Percentiles rank a stretch among this genome's conserved stretches.
Evolutionary conservation across 179 eudicot genomes (phyloP).

Genomic region (Drosera spatulata): DNA sequence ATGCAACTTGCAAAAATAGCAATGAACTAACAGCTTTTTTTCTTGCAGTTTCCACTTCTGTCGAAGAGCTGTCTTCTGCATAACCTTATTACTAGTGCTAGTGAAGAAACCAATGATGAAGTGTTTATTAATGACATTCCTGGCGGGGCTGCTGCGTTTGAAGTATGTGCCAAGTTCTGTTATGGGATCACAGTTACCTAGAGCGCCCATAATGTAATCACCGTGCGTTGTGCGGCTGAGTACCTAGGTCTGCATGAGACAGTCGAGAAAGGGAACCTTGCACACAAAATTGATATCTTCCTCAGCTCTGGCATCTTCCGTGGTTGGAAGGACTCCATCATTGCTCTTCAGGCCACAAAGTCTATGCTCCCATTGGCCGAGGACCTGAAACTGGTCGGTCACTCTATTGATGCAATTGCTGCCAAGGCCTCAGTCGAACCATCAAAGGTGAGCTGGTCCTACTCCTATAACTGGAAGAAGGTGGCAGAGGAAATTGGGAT

Average conservation of each 20-base stretch:
- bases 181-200: slow-evolving; percentile 87
- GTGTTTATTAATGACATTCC: slow-evolving; percentile 62
- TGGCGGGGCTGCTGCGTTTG: slow-evolving; percentile 80
- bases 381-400: slow-evolving; percentile 58
- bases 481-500: slow-evolving; percentile 55
- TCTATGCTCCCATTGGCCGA: slow-evolving; percentile 62
- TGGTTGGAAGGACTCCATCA: slow-evolving; percentile 95
- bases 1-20: neutral
- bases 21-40: neutral
- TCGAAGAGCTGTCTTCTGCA: slow-evolving; percentile 69
- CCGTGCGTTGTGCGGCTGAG: slow-evolving; percentile 85
- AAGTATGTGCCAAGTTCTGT: slow-evolving; percentile 87
- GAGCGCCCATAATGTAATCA: slow-evolving; percentile 74
- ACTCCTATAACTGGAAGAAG: slow-evolving; percentile 71
- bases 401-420: slow-evolving; percentile 66
- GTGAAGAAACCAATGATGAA: slow-evolving; percentile 54
- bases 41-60: slow-evolving; percentile 74
- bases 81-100: slow-evolving; percentile 42
- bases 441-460: slow-evolving; percentile 89
- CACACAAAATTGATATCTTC: slow-evolving; percentile 75
- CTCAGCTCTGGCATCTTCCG: slow-evolving; percentile 65
- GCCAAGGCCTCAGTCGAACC: slow-evolving; percentile 65
- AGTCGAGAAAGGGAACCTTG: slow-evolving; percentile 82
- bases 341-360: slow-evolving; percentile 67
- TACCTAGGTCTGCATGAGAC: slow-evolving; percentile 84